Evolutionary conservation across 2,329 filamentous ascomycete species (phyloP), one percentile per base, ranked within the genome.

Genomic region (Metarhizium brunneum): DNA sequence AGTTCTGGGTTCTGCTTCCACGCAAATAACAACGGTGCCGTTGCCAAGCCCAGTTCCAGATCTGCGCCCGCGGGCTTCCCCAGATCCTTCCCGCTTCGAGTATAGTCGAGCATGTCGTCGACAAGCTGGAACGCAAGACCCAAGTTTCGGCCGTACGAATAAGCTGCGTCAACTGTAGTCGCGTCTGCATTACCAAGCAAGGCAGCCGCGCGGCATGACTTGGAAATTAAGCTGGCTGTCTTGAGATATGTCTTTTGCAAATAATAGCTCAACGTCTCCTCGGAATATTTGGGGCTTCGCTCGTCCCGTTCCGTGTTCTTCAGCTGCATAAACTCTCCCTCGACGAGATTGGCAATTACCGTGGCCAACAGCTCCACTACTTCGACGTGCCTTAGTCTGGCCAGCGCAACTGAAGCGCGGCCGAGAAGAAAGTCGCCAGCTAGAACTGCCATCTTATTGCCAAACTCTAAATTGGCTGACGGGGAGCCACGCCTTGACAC

Each of bases 321-420:
- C 64, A 99, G 78, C 76, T 99, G 94, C 94, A 99, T 99, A 76
- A 99, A 97, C 73, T 99, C 94, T 67, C 94, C 94, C 74, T 99
- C 94, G 20, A 99, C 92, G 30, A 99, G 78, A 69, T 99, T 99
- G 48, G 94, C 92, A 63, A 99, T 97, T 47, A 97, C 94, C 1
- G 92, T 97, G 4, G 94, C 91, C 35, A 99, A 77, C 7, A 99
- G 81, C 74, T 99, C 94, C 8, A 91, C 90, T 2, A 99, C 94
- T 72, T 99, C 94, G 47, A 92, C 88, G 67, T 99, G 90, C 36
- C 92, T 84, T 57, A 99, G 76, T 47, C 94, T 85, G 14, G 94
- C 94, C 47, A 99, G 80, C 6, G 92, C 92, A 6, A 97, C 92
- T 0, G 94, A 99, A 1, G 94, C 94, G 53, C 94, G 83, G 4